Conservation (phyloP, 1,139 yeast genomes). For the Scheffersomyces segobiensis region DNA sequence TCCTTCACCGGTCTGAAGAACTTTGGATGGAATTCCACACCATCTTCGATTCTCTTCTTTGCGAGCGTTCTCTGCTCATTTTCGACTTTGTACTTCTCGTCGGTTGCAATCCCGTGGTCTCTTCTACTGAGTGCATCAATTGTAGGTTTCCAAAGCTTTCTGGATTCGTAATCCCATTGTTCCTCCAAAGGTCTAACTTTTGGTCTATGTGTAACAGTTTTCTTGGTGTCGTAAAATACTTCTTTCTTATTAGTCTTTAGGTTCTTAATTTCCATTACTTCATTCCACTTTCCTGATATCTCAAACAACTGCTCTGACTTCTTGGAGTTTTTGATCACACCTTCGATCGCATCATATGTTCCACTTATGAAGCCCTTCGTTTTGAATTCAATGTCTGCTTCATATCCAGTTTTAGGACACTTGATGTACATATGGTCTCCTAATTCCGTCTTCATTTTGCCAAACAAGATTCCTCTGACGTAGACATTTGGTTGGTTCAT, state of each 20-base stretch:
- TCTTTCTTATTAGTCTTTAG: conserved; percentile 46
- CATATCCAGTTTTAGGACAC: conserved; percentile 58
- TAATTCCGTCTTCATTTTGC: conserved; percentile 82
- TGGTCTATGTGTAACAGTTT: conserved; percentile 57
- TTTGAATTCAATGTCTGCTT: conserved; percentile 88
- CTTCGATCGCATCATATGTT: conserved; percentile 86
- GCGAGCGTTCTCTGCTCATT: conserved; percentile 76
- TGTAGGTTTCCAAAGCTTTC: conserved; percentile 81
- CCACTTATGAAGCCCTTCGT: conserved; percentile 94
- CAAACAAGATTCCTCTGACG: conserved; percentile 91
- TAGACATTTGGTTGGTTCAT: conserved; percentile 94
- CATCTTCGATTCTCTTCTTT: conserved; percentile 72
- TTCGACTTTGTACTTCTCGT: conserved; percentile 83
- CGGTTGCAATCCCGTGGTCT: conserved; percentile 81
- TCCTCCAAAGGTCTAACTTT: conserved; percentile 73
- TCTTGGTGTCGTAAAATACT: conserved; percentile 64
- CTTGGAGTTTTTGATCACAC: conserved; percentile 56
- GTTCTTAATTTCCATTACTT: conserved; percentile 69
- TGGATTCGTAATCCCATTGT: conserved; percentile 80
- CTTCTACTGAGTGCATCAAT: conserved; percentile 73
- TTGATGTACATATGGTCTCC: conserved; percentile 86
- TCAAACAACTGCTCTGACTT: conserved; percentile 61
- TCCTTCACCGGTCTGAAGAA: conserved; percentile 52
- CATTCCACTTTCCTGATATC: conserved; percentile 93
- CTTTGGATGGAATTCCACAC: conserved; percentile 78